A percentile compares a stretch with the other conserved stretches of the same genome.
Evolutionary conservation across 768 basidiomycete genomes (phyloP).

Genomic region (Leucocoprinus leucothites): DNA sequence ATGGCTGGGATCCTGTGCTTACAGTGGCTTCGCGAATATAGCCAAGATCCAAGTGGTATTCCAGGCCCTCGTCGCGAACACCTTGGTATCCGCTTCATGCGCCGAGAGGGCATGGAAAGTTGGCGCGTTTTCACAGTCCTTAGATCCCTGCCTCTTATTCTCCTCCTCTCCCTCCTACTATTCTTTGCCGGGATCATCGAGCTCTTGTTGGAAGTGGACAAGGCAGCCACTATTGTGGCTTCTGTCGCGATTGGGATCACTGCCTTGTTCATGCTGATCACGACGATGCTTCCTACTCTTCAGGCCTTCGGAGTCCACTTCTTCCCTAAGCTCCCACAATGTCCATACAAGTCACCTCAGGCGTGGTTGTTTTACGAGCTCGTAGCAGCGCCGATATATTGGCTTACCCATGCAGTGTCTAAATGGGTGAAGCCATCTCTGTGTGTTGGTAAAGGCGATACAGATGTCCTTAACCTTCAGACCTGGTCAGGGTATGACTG

Average conservation of each 20-base stretch:
- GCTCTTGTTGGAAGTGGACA: neutral
- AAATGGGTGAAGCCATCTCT: too few relatives aligned
- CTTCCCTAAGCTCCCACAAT: neutral
- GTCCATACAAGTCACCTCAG: slow-evolving; percentile 4
- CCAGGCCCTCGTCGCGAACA: neutral
- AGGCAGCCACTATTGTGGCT: neutral
- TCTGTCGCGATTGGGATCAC: neutral
- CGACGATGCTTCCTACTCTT: too few relatives aligned
- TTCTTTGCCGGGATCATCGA: neutral
- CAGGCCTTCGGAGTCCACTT: too few relatives aligned
- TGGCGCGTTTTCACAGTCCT: neutral
- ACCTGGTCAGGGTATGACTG: too few relatives aligned
- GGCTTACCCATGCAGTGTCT: too few relatives aligned
- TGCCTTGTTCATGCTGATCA: too few relatives aligned
- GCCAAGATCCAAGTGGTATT: neutral
- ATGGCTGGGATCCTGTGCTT: neutral
- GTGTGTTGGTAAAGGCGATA: too few relatives aligned
- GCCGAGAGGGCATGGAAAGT: neutral
- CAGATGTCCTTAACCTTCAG: too few relatives aligned
- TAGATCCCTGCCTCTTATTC: neutral
- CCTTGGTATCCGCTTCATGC: neutral
- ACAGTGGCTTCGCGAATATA: neutral
- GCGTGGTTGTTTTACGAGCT: neutral
- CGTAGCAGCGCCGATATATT: too few relatives aligned
- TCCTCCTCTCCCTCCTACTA: neutral